Evolutionary conservation across 352 stramenopile genomes (phyloP).

Genomic region (Globisporangium perplexum): DNA sequence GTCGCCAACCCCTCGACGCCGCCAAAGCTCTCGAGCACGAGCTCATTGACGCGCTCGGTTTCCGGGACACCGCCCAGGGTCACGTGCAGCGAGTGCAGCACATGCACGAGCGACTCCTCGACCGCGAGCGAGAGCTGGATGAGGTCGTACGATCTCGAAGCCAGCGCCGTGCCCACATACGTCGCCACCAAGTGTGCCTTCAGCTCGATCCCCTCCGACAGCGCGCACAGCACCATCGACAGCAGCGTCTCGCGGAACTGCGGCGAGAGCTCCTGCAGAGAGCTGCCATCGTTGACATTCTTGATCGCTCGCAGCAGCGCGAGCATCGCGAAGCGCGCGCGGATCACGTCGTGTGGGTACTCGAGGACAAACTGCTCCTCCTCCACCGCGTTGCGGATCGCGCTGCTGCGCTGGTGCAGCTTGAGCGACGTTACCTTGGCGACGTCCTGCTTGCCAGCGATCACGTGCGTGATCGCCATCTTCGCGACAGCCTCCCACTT

Average conservation of each 20-base stretch:
- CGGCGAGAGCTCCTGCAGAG: slow-evolving; percentile 40
- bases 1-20: slow-evolving; percentile 46
- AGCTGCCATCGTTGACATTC: slow-evolving; percentile 24
- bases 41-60: slow-evolving; percentile 29
- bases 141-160: slow-evolving; percentile 42
- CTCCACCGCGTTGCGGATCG: slow-evolving; percentile 24
- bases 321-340: slow-evolving; percentile 37
- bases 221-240: slow-evolving; percentile 38
- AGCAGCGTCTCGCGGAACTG: slow-evolving; percentile 66
- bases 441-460: slow-evolving; percentile 56
- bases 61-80: slow-evolving; percentile 42
- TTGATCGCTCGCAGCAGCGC: slow-evolving; percentile 39
- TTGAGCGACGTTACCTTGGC: slow-evolving; percentile 40
- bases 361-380: slow-evolving; percentile 34
- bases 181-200: slow-evolving; percentile 47
- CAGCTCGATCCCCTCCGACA: slow-evolving; percentile 47
- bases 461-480: slow-evolving; percentile 43
- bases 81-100: slow-evolving; percentile 30
- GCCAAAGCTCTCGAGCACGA: slow-evolving; percentile 61
- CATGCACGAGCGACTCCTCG: slow-evolving; percentile 36
- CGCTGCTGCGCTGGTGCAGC: slow-evolving; percentile 42
- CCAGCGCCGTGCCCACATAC: slow-evolving; percentile 40
- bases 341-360: slow-evolving; percentile 36
- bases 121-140: slow-evolving; percentile 43
- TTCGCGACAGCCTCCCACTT: slow-evolving; percentile 48